phyloP scores from a whole-genome alignment of 495 filamentous ascomycete species.

The Hyaloscypha bicolor region DNA sequence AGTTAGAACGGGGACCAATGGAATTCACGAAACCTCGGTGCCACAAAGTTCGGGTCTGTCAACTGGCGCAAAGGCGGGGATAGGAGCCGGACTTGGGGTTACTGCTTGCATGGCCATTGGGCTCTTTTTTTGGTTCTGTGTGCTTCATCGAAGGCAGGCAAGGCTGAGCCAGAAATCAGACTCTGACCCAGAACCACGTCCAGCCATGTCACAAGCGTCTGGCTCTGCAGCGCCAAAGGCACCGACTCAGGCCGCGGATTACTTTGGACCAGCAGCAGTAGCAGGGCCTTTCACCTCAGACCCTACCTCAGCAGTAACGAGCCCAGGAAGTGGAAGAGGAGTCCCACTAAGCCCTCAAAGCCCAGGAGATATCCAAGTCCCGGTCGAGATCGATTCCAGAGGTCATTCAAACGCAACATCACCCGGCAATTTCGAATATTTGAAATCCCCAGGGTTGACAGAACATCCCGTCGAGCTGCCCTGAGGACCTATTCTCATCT shows the following conservation, averaged over 20 bases:
- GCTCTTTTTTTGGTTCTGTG: conserved; percentile 24
- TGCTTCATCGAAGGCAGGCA: conserved; percentile 21
- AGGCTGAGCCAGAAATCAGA: neutral
- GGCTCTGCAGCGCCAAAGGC: conserved; percentile 7
- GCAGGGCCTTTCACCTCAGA: conserved; percentile 28
- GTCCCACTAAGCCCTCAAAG: conserved; percentile 21
- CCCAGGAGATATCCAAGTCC: conserved; percentile 28
- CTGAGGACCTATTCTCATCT: conserved; percentile 10
- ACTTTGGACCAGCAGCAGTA: conserved; percentile 28
- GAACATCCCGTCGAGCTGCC: conserved; percentile 24
- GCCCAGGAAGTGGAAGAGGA: conserved; percentile 16
- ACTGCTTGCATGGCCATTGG: conserved; percentile 11
- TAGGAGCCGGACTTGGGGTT: conserved; percentile 27
- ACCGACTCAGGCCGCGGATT: conserved; percentile 20
- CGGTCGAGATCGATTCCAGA: conserved; percentile 31
- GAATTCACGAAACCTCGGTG: conserved; percentile 3
- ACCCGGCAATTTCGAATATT: conserved; percentile 17
- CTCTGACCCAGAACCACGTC: neutral
- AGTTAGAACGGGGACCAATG: conserved; percentile 21
- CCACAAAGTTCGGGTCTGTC: conserved; percentile 25
- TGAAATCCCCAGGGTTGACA: neutral
- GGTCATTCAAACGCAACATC: conserved; percentile 17
- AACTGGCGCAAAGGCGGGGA: conserved; percentile 32
- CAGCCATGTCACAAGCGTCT: conserved; percentile 14
- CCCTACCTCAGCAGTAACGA: neutral